Base-by-base conservation (phyloP, 2,329 filamentous ascomycete species). In the Peltaster fructicola region DNA sequence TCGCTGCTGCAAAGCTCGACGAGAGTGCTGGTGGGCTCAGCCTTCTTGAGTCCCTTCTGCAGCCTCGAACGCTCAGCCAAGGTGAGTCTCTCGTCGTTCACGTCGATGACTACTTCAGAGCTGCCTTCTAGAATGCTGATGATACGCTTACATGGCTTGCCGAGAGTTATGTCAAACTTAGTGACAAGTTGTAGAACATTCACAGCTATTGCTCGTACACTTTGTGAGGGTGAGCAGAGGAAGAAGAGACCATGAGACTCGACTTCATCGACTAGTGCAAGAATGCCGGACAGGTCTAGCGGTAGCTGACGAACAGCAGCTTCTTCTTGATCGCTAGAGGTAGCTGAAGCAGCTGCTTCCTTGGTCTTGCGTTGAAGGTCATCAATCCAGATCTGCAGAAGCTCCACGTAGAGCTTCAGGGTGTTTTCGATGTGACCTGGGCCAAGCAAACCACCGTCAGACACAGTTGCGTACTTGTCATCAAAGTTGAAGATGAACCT, bases 401-500 rank as follows among this genome's bases (percentile, higher is more conserved):
- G 57, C 50, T 98, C 84, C 14, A 95, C 80, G 42, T 98, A 98
- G 7, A 98, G 62, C 34, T 77, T 74, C 11, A 98, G 53, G 0
- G 88, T 98, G 37, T 74, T 92, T 48, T 98, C 88, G 29, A 98
- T 93, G 43, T 98, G 88, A 4, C 75, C 79, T 16, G 80, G 73
- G 0, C 85, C 88, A 13, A 98, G 69, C 73, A 98, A 88, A 3
- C 88, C 88, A 15, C 90, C 88, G 43, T 98, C 88, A 7, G 84
- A 92, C 73, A 95, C 93, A 15, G 88, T 95, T 1, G 85, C 81
- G 49, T 98, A 98, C 13, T 84, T 73, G 37, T 91, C 84, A 48
- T 98, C 90, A 47, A 95, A 98, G 39, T 88, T 92, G 57, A 98
- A 98, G 26, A 98, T 98, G 52, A 95, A 98, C 14, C 84, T 67